These are phyloP conservation scores for Bruguiera parviflora DNA, from an alignment of 345 rosid genomes.

Conservation along the genomic window DNA sequence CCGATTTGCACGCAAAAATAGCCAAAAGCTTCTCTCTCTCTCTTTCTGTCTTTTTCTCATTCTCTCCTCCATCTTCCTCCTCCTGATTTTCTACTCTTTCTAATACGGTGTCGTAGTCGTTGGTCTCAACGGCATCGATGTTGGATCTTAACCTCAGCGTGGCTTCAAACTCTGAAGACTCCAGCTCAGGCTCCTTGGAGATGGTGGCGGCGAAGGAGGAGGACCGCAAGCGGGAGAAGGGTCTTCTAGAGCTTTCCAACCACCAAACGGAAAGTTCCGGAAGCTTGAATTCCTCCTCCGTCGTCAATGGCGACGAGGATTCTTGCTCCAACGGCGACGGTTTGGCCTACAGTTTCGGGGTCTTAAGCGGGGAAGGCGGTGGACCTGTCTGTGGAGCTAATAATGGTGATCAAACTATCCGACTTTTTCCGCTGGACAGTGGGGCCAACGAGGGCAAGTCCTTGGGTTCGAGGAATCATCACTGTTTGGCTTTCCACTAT, in stretches of 20 bases:
- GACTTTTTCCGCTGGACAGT: conserved; percentile 25
- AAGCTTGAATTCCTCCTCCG: conserved; percentile 34
- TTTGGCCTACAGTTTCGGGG: conserved; percentile 29
- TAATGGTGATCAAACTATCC: conserved; percentile 26
- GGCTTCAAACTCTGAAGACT: conserved; percentile 4
- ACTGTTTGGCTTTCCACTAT: no score
- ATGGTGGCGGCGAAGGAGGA: conserved; percentile 1
- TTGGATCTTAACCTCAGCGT: conserved; percentile 51
- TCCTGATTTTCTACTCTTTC: no score
- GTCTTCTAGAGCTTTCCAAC: conserved; percentile 11
- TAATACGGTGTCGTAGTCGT: neutral
- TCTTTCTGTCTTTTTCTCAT: no score
- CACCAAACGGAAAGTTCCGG: conserved; percentile 35
- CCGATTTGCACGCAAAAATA: neutral
- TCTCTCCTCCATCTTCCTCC: no score
- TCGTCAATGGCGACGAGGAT: conserved; percentile 34
- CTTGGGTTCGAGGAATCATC: no score
- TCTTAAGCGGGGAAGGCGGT: conserved; percentile 14
- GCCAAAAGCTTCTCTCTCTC: neutral
- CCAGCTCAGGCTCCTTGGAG: conserved; percentile 9
- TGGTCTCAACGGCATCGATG: conserved; percentile 9
- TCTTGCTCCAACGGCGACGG: conserved; percentile 31
- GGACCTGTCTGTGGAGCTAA: neutral
- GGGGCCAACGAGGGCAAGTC: no score
- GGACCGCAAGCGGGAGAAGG: conserved; percentile 28